Conservation (phyloP, 768 basidiomycete genomes). For the Imleria badia region DNA sequence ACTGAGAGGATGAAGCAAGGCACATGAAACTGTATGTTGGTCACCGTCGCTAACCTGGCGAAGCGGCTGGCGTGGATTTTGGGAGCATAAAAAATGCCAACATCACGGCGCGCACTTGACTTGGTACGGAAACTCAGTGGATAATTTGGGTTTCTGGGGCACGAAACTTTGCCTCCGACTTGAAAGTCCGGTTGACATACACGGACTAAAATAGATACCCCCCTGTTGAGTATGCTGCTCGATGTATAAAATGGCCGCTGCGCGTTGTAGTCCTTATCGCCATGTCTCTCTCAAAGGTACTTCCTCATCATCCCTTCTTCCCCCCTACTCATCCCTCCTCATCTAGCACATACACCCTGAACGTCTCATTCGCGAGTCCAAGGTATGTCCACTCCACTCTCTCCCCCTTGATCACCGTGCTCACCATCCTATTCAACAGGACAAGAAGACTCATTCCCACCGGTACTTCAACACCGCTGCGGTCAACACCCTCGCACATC, state of each 20-base stretch:
- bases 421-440: conserved; percentile 33
- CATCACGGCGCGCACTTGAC: too few species aligned
- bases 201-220: background rate
- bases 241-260: background rate
- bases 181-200: too few species aligned
- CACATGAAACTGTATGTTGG: too few species aligned
- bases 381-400: conserved; percentile 35
- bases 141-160: too few species aligned
- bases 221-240: background rate
- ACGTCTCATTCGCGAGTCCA: conserved; percentile 55
- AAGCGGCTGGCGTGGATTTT: too few species aligned
- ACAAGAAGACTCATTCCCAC: conserved; percentile 41
- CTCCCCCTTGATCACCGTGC: background rate
- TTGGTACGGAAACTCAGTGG: too few species aligned
- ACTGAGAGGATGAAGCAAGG: too few species aligned
- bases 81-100: too few species aligned
- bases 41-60: too few species aligned
- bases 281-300: conserved; percentile 66
- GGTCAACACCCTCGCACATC: conserved; percentile 36
- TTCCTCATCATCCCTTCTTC: background rate
- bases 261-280: background rate
- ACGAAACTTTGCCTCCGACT: too few species aligned
- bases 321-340: background rate
- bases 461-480: conserved; percentile 36
- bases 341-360: conserved; percentile 68